Percentiles rank a stretch among this genome's conserved stretches.
Evolutionary conservation across 176 grass and related monocot species (phyloP).

Genomic region (Bolboschoenus planiculmis): DNA sequence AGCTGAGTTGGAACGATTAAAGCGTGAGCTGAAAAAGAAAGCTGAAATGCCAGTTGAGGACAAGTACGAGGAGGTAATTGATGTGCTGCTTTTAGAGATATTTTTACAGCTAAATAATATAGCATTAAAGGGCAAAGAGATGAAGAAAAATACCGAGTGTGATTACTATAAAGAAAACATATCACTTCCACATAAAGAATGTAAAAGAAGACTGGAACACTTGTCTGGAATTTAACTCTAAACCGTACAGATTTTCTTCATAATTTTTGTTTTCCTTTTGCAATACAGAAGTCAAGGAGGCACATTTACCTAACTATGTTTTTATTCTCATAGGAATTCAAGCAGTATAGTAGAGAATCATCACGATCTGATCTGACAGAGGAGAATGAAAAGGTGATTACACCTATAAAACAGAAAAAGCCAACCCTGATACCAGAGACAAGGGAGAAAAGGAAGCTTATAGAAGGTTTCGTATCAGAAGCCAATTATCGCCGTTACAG

Average conservation of each 20-base stretch:
- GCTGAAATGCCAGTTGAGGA: conserved; percentile 12
- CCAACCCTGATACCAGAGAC: conserved; percentile 20
- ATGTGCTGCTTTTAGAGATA: conserved; percentile 15
- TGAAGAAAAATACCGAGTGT: background rate
- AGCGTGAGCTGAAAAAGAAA: conserved; percentile 27
- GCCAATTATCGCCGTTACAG: conserved; percentile 43
- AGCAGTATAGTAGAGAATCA: background rate
- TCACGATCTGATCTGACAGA: conserved; percentile 5
- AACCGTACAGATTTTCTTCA: background rate
- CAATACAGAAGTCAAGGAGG: background rate
- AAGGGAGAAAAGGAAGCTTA: conserved; percentile 31
- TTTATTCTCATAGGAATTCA: background rate
- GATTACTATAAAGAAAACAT: background rate
- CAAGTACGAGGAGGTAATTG: conserved; percentile 42
- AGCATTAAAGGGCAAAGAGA: background rate
- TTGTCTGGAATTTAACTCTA: background rate
- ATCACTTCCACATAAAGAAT: background rate
- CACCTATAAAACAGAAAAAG: conserved; percentile 7
- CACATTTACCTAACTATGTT: background rate
- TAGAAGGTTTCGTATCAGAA: conserved; percentile 61
- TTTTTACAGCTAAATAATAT: background rate
- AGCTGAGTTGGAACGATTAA: conserved; percentile 30
- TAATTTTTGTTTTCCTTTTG: background rate
- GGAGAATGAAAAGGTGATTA: background rate
- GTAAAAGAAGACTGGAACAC: background rate